Base-by-base conservation (phyloP, 2,329 filamentous ascomycete genomes). In the Hypoxylon sp. region DNA sequence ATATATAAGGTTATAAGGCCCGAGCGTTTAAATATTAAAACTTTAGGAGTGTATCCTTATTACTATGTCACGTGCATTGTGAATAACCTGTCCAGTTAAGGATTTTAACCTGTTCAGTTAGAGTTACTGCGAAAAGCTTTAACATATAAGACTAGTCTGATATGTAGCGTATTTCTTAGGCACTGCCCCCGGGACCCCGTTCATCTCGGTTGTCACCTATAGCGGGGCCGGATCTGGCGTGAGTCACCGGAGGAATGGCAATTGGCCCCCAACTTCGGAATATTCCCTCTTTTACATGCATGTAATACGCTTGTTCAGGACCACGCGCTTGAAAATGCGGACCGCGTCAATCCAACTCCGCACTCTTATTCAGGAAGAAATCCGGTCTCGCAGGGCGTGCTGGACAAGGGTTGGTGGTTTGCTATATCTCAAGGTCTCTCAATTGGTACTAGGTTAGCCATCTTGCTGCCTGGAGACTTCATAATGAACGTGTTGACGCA, bases 241-340 rank as follows among this genome's bases (percentile, higher is more conserved):
- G 68, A 68, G 51, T 70, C 65, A 70, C 60, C 60, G 64, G 67
- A 17, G 19, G 33, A 22, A 59, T 39, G 51, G 55, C 55, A 9
- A 54, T 33, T 14, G 29, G 37, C 44, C 46, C 58, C 54, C 31
- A 57, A 37, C 47, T 48, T 19, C 17, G 17, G 33, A 26, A 31
- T 31, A 31, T 31, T 31, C 29, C 29, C 29, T 31, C 29, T 31
- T 31, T 31, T 31, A 6, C 29, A 31, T 31, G 5, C 6, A 31
- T 31, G 11, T 39, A 39, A 11, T 14, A 46, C 9, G 26, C 19
- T 37, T 6, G 2, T 4, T 5, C 29, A 11, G 26, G 31, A 1
- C 33, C n/a, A 47, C 47, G 35, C 47, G n/a, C 22, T 29, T 5
- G n/a, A 37, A 17, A 26, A 47, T 58, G 51, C 37, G 14, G 51